A percentile compares a stretch with the other conserved stretches of the same genome.
Conservation (phyloP, 2,329 filamentous ascomycete genomes). For the Colletotrichum gigasporum region DNA sequence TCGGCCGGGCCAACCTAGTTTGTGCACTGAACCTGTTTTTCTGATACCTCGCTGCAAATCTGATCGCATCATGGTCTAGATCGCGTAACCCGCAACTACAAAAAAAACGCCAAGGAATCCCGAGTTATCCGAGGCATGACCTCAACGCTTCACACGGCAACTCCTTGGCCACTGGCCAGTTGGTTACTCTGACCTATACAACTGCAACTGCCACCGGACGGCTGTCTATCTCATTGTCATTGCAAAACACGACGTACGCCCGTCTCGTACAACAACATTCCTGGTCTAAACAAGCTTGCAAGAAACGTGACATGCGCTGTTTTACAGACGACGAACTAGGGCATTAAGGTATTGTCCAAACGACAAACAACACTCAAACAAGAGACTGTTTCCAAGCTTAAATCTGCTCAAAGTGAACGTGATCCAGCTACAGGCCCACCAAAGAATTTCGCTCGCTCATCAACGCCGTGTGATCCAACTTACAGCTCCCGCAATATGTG, state of each 20-base stretch:
- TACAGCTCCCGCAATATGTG: slow-evolving; percentile 66
- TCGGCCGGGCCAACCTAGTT: neutral
- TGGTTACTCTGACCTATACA: neutral
- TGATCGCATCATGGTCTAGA: slow-evolving; percentile 6
- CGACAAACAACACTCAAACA: neutral
- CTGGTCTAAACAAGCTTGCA: no score
- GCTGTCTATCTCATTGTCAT: no score
- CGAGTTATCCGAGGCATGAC: neutral
- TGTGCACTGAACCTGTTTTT: neutral
- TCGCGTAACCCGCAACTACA: neutral
- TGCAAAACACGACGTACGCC: no score
- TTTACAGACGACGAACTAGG: no score
- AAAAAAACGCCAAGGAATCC: neutral
- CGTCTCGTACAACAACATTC: no score
- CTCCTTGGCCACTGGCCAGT: neutral
- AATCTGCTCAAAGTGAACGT: neutral
- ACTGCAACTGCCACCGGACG: no score
- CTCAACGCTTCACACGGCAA: neutral
- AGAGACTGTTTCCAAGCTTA: slow-evolving; percentile 8
- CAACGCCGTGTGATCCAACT: slow-evolving; percentile 50
- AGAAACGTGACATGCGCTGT: no score
- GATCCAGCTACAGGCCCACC: slow-evolving; percentile 8
- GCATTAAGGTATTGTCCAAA: neutral
- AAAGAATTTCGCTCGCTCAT: slow-evolving; percentile 32
- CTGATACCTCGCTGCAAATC: neutral